Conservation (phyloP, 768 basidiomycete species). For the Leccinum subgranulosum region DNA sequence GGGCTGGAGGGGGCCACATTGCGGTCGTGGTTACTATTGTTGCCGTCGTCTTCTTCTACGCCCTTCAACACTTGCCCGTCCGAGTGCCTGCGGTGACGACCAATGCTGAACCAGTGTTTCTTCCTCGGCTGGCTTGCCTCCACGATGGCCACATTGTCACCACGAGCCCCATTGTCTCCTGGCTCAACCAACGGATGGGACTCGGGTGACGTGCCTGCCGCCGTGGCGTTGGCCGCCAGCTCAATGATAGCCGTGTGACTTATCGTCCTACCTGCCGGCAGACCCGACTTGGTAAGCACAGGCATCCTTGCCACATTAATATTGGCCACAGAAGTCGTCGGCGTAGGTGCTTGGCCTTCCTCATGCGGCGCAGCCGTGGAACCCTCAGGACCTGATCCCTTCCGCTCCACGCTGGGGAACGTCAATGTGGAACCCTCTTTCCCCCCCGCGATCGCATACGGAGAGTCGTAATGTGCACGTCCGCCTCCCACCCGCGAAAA, state of each 20-base stretch:
- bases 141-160: constrained; percentile 30
- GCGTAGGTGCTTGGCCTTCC: constrained; percentile 45
- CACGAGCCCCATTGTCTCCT: constrained; percentile 16
- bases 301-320: constrained; percentile 42
- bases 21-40: neutral
- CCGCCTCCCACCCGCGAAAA: constrained; percentile 90
- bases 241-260: constrained; percentile 84
- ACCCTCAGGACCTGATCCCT: constrained; percentile 25
- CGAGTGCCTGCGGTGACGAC: constrained; percentile 58
- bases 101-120: constrained; percentile 68
- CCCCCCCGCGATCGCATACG: constrained; percentile 67
- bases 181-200: constrained; percentile 20
- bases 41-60: constrained; percentile 12
- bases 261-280: constrained; percentile 68
- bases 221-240: constrained; percentile 26
- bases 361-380: constrained; percentile 24
- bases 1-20: constrained; percentile 30
- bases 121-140: constrained; percentile 52
- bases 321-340: constrained; percentile 44
- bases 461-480: constrained; percentile 77
- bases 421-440: constrained; percentile 56
- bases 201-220: constrained; percentile 17
- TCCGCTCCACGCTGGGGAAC: constrained; percentile 61
- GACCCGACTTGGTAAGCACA: constrained; percentile 28
- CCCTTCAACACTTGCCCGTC: constrained; percentile 43